Conservation (phyloP, 129 eudicot genomes). For the Gnaphalium uliginosum region DNA sequence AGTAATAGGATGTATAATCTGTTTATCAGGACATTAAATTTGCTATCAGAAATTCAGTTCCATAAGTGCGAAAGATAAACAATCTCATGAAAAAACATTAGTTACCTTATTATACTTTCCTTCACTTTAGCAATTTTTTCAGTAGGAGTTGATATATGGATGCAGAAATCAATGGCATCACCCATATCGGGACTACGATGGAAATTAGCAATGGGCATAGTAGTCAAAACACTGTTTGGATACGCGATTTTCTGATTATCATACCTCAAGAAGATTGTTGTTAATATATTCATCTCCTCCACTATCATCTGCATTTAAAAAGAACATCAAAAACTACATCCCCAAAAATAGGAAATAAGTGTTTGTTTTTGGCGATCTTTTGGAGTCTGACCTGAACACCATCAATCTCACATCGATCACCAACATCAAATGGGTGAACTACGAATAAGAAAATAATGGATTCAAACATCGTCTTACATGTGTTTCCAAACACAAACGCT, state of each 20-base stretch:
- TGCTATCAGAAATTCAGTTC: neutral
- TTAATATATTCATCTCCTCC: slow-evolving; percentile 59
- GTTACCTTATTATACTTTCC: slow-evolving; percentile 29
- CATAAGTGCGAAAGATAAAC: neutral
- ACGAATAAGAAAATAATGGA: slow-evolving; percentile 49
- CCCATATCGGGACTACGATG: slow-evolving; percentile 65
- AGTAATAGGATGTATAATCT: neutral
- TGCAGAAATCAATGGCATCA: slow-evolving; percentile 52
- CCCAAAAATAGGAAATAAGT: neutral
- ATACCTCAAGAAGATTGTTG: slow-evolving; percentile 47
- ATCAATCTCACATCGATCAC: slow-evolving; percentile 53
- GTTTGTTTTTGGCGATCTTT: neutral
- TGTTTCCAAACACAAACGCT: slow-evolving; percentile 59
- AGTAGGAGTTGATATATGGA: slow-evolving; percentile 47
- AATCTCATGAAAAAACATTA: neutral
- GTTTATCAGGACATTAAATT: neutral
- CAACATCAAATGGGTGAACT: slow-evolving; percentile 54
- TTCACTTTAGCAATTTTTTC: slow-evolving; percentile 48
- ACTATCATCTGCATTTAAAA: slow-evolving; percentile 47
- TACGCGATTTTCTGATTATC: slow-evolving; percentile 49
- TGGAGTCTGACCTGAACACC: slow-evolving; percentile 39
- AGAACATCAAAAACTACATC: neutral
- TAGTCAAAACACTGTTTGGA: slow-evolving; percentile 48
- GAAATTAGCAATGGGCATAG: slow-evolving; percentile 48
- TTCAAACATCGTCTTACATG: slow-evolving; percentile 54